These are phyloP conservation scores for Globisporangium emineosum DNA, from an alignment of 352 stramenopile genomes.

Conservation along the genomic window DNA sequence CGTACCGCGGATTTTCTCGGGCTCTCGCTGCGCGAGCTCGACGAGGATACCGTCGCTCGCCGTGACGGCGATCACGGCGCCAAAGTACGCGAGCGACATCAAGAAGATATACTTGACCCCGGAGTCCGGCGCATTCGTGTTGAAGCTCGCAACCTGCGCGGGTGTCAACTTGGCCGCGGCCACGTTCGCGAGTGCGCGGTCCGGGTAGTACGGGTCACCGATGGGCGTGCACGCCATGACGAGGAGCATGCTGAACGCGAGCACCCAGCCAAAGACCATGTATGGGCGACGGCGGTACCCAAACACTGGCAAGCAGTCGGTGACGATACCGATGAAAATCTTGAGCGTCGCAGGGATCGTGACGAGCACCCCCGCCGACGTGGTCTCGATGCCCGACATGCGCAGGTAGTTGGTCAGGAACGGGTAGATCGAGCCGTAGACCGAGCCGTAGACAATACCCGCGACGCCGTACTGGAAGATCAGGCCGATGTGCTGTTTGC, in stretches of 20 bases:
- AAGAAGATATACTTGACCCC: constrained; percentile 31
- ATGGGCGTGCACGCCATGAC: constrained; percentile 20
- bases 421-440: constrained; percentile 14
- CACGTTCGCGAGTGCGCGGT: constrained; percentile 10
- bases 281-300: constrained; percentile 28
- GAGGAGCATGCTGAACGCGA: constrained; percentile 19
- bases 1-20: constrained; percentile 17
- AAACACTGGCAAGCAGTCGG: constrained; percentile 28
- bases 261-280: constrained; percentile 40
- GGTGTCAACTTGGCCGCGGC: constrained; percentile 10
- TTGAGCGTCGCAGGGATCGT: constrained; percentile 29
- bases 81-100: constrained; percentile 47
- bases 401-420: constrained; percentile 21
- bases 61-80: constrained; percentile 51
- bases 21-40: constrained; percentile 27
- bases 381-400: constrained; percentile 17
- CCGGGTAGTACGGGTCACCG: constrained; percentile 19
- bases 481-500: constrained; percentile 19
- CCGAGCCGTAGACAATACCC: constrained; percentile 23
- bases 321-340: constrained; percentile 32
- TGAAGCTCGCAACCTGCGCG: constrained; percentile 16
- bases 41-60: constrained; percentile 43
- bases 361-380: constrained; percentile 25
- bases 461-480: constrained; percentile 26
- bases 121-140: constrained; percentile 19